Evolutionary conservation across 768 basidiomycete species (phyloP).

Genomic region (Amanita pallidorosea): DNA sequence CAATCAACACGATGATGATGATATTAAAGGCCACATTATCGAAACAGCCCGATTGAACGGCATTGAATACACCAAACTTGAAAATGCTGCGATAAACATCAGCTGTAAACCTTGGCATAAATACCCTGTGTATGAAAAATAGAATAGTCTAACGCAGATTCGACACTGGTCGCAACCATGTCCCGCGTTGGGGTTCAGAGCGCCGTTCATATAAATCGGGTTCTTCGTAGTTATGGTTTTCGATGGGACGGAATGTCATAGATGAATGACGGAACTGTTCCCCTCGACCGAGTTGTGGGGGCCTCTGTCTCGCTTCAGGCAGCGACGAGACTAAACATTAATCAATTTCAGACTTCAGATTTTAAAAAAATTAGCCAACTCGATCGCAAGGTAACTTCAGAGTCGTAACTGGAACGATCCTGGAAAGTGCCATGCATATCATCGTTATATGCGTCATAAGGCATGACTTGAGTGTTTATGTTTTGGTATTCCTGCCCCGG

Average conservation of each 20-base stretch:
- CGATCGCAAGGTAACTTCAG: background rate
- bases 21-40: conserved; percentile 42
- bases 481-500: conserved; percentile 12
- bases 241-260: background rate
- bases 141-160: conserved; percentile 46
- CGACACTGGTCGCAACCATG: conserved; percentile 57
- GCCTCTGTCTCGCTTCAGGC: background rate
- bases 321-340: background rate
- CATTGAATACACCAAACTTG: conserved; percentile 87
- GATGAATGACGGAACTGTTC: background rate
- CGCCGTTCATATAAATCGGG: background rate
- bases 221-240: background rate
- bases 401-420: background rate
- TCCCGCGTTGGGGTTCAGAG: conserved; percentile 29
- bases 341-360: background rate
- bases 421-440: background rate
- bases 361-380: background rate
- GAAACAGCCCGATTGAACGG: conserved; percentile 79
- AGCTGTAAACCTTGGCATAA: conserved; percentile 35
- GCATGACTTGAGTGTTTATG: background rate
- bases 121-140: background rate
- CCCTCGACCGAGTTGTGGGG: background rate
- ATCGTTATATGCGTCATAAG: background rate
- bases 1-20: background rate
- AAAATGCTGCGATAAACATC: conserved; percentile 74